Evolutionary conservation across 2,329 filamentous ascomycete species (phyloP), one percentile per base, ranked within the genome.

Genomic region (Byssochlamys sp.): DNA sequence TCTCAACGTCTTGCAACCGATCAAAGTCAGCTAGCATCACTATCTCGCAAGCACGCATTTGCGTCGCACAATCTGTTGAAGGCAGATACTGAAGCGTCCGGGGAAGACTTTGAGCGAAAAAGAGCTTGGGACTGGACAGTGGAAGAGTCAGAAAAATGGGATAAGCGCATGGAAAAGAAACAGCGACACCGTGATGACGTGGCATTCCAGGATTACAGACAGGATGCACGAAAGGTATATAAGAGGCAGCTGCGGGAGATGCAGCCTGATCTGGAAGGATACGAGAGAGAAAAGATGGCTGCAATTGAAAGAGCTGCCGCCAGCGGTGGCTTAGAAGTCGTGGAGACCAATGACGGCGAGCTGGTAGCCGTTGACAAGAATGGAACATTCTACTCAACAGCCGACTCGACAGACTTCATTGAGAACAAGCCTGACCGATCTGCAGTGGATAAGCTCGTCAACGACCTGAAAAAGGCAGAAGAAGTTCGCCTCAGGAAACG

Each of bases 61-160:
- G 92, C 94, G 24, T 86, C 88, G 4, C 90, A 96, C 72, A 99
- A 97, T 69, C 84, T 99, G 0, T 81, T 96, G 50, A 96, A 96
- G 77, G 90, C 91, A 3, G 91, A 96, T 67, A 86, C 91, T 1
- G 89, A 91, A 71, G 90, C 89, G 19, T 79, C 81, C 0, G 91
- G 91, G 33, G 90, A 89, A 57, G 94, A 97, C 73, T 99, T 97
- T 69, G 94, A 99, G 80, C 89, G 94, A 64, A 96, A 97, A 76
- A 86, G 94, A 48, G 94, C 94, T 1, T 99, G 94, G 94, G 94
- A 97, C 77, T 99, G 94, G 89, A 99, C 94, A 0, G 79, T 92
- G 5, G 94, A 99, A 62, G 94, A 99, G 76, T 89, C 85, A 65
- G 94, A 96, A 76, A 84, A 83, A 64, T 99, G 94, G 94, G 94